Conservation (phyloP, 306 rosid genomes). For the Pterocarpus macrocarpus region DNA sequence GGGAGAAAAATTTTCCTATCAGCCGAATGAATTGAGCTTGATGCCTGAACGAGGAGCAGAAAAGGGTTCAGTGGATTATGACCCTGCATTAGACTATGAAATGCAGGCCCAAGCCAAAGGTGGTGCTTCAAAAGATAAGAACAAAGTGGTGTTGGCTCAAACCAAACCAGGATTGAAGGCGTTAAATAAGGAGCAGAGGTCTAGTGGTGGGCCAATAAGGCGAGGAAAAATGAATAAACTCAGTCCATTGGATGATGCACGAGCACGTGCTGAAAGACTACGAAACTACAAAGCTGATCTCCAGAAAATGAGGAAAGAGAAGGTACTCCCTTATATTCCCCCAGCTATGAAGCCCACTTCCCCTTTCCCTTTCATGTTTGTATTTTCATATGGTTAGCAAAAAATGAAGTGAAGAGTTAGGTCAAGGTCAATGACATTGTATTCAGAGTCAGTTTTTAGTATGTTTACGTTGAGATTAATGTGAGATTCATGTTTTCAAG, state of each 20-base stretch:
- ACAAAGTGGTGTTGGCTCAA: constrained; percentile 49
- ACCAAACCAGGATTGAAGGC: constrained; percentile 62
- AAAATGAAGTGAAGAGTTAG: not conserved
- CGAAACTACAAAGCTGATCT: constrained; percentile 91
- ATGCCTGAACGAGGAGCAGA: constrained; percentile 80
- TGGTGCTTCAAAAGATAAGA: constrained; percentile 51
- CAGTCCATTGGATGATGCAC: constrained; percentile 97
- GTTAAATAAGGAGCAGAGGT: constrained; percentile 64
- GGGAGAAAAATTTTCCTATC: constrained; percentile 62
- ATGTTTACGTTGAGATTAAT: constrained; percentile 22
- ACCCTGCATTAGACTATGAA: constrained; percentile 82
- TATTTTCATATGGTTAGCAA: constrained; percentile 22
- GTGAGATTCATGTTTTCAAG: constrained; percentile 31
- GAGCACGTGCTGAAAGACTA: constrained; percentile 90
- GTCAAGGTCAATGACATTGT: not conserved
- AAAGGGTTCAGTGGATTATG: constrained; percentile 63
- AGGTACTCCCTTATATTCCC: constrained; percentile 56
- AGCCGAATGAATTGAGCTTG: constrained; percentile 79
- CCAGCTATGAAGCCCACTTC: not conserved
- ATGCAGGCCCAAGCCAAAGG: constrained; percentile 60
- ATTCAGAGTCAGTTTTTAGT: constrained; percentile 1
- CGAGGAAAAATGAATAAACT: constrained; percentile 74
- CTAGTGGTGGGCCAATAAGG: constrained; percentile 85
- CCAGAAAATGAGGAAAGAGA: constrained; percentile 91
- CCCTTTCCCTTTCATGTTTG: constrained; percentile 3